Percentiles rank a stretch among this genome's conserved stretches.
phyloP scores from a whole-genome alignment of 2,329 filamentous ascomycete species.

The Fusarium algeriense region DNA sequence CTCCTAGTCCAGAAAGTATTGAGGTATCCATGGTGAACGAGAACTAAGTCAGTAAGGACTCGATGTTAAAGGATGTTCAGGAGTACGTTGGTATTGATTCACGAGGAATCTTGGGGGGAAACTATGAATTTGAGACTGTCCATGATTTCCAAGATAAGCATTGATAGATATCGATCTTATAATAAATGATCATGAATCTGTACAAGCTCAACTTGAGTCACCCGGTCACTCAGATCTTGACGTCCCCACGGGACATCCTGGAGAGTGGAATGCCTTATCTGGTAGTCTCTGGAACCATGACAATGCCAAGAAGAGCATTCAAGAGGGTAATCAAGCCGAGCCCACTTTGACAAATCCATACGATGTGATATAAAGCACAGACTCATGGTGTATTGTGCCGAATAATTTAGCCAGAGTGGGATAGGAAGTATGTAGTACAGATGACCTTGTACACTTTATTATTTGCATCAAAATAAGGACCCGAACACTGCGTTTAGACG shows the following conservation, averaged over 20 bases:
- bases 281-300: conserved; percentile 11
- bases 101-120: background rate
- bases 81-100: background rate
- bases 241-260: conserved; percentile 9
- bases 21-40: conserved; percentile 51
- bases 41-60: background rate
- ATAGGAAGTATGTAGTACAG: background rate
- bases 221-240: conserved; percentile 10
- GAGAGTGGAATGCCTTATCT: conserved; percentile 30
- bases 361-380: background rate
- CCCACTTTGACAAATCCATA: background rate
- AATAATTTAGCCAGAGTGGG: conserved; percentile 32
- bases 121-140: background rate
- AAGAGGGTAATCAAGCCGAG: conserved; percentile 4
- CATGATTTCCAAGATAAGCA: conserved; percentile 3
- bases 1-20: conserved; percentile 50
- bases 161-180: background rate
- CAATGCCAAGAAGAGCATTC: background rate
- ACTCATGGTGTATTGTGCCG: conserved; percentile 9
- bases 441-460: background rate
- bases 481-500: background rate
- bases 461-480: background rate
- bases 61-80: background rate
- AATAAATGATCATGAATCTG: background rate
- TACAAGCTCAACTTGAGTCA: conserved; percentile 15